Percentiles rank a stretch among this genome's conserved stretches.
These are phyloP conservation scores for Cladophialophora chaetospira DNA, from an alignment of 2,329 filamentous ascomycete species.

Conservation along the genomic window DNA sequence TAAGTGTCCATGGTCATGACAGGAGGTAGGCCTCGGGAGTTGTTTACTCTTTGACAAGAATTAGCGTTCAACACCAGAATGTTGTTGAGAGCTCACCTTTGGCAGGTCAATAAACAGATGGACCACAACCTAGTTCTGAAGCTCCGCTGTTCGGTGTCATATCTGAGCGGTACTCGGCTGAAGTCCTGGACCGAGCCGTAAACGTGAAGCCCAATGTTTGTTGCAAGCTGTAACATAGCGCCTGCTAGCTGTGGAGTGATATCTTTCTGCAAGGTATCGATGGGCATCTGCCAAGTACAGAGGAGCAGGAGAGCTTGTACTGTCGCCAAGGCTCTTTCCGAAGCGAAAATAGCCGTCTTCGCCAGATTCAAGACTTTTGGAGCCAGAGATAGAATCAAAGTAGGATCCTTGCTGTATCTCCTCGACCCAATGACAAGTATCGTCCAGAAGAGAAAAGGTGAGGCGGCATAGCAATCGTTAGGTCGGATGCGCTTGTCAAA, in stretches of 20 bases:
- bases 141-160: conserved; percentile 9
- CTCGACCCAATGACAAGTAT: conserved; percentile 65
- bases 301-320: conserved; percentile 23
- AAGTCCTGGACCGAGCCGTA: conserved; percentile 24
- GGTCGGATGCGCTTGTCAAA: conserved; percentile 56
- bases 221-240: conserved; percentile 19
- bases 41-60: conserved; percentile 8
- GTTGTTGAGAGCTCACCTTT: conserved; percentile 9
- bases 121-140: conserved; percentile 20
- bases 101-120: conserved; percentile 19
- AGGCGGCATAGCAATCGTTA: conserved; percentile 60
- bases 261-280: conserved; percentile 19
- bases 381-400: conserved; percentile 54
- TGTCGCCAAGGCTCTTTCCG: conserved; percentile 12
- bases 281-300: conserved; percentile 24
- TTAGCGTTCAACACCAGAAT: not conserved
- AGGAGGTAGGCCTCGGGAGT: conserved; percentile 18
- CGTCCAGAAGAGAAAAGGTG: conserved; percentile 66
- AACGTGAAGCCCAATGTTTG: conserved; percentile 22
- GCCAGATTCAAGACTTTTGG: conserved; percentile 17
- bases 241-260: conserved; percentile 19
- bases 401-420: conserved; percentile 56
- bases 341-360: conserved; percentile 16
- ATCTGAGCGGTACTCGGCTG: conserved; percentile 7
- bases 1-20: conserved; percentile 18